Evolutionary conservation across 78 protist genomes (phyloP).

Genomic region (Speleostelium caveatum): DNA sequence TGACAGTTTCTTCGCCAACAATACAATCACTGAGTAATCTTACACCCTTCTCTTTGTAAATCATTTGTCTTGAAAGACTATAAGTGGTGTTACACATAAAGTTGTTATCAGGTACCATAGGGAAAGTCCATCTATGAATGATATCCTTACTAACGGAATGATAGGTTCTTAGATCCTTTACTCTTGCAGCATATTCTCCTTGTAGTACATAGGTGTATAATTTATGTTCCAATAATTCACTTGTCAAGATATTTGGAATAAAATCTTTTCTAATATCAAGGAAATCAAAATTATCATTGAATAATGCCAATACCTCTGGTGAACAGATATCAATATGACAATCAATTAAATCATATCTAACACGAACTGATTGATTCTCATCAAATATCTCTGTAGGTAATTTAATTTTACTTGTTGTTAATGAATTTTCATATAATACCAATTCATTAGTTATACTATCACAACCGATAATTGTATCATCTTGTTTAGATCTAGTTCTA

Average conservation of each 20-base stretch:
- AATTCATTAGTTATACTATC: slow-evolving; percentile 37
- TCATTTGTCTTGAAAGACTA: slow-evolving; percentile 61
- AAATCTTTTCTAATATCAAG: slow-evolving; percentile 79
- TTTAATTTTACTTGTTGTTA: background rate
- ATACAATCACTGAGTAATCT: slow-evolving; percentile 63
- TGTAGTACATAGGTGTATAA: slow-evolving; percentile 62
- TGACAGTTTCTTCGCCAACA: slow-evolving; percentile 42
- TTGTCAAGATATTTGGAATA: slow-evolving; percentile 67
- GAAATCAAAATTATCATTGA: slow-evolving; percentile 89
- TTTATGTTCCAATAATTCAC: slow-evolving; percentile 75
- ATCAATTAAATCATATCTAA: slow-evolving; percentile 87
- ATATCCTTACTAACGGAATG: slow-evolving; percentile 85
- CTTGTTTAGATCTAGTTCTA: slow-evolving; percentile 74
- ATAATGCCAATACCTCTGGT: slow-evolving; percentile 82
- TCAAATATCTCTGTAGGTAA: slow-evolving; percentile 33
- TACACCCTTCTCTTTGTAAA: slow-evolving; percentile 76
- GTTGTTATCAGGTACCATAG: slow-evolving; percentile 89
- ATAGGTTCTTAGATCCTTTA: slow-evolving; percentile 76
- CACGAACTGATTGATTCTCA: slow-evolving; percentile 38
- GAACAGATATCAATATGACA: slow-evolving; percentile 89
- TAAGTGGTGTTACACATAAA: slow-evolving; percentile 36
- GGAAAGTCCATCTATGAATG: slow-evolving; percentile 90
- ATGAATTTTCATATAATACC: slow-evolving; percentile 54
- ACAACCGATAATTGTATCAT: slow-evolving; percentile 55
- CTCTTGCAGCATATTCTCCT: slow-evolving; percentile 87